phyloP scores from a whole-genome alignment of 2,329 filamentous ascomycete genomes.

The Trichoderma afroharzianum region DNA sequence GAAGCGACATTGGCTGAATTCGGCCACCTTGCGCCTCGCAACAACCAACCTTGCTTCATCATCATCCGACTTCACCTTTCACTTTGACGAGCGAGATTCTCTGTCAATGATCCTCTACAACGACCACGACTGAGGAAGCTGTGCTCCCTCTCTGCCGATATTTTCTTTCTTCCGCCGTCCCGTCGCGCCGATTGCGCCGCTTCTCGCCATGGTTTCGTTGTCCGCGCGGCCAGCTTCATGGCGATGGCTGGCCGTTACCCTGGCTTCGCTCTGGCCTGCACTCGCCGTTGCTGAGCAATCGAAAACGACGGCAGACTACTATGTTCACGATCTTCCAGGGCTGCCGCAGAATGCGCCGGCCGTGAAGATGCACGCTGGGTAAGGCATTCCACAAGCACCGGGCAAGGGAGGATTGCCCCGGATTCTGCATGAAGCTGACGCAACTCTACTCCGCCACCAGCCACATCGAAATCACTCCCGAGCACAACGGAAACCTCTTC shows the following conservation, averaged over 20 bases:
- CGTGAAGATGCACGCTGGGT: constrained; percentile 98
- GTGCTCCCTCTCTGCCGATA: constrained; percentile 5
- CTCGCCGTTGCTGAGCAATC: constrained; percentile 30
- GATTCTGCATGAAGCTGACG: constrained; percentile 23
- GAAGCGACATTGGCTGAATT: neutral
- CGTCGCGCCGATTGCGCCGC: neutral
- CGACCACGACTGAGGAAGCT: constrained; percentile 5
- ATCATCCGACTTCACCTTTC: neutral
- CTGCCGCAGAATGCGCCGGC: constrained; percentile 67
- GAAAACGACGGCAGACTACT: constrained; percentile 69
- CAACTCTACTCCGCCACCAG: constrained; percentile 42
- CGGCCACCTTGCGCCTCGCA: constrained; percentile 20
- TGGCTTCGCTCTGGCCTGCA: constrained; percentile 42
- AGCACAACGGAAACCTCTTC: constrained; percentile 89
- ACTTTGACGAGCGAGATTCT: neutral
- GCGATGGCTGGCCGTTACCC: constrained; percentile 32
- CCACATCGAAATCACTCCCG: constrained; percentile 83
- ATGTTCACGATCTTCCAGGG: constrained; percentile 79
- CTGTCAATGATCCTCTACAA: constrained; percentile 3
- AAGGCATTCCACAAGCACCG: constrained; percentile 40
- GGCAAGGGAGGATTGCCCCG: neutral
- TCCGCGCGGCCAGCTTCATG: constrained; percentile 5
- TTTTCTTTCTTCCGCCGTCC: neutral
- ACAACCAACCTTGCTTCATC: neutral
- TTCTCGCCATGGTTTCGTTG: constrained; percentile 15